These are phyloP conservation scores for Dendrostoma leiphaemia DNA, from an alignment of 2,329 filamentous ascomycete species.

Conservation along the genomic window DNA sequence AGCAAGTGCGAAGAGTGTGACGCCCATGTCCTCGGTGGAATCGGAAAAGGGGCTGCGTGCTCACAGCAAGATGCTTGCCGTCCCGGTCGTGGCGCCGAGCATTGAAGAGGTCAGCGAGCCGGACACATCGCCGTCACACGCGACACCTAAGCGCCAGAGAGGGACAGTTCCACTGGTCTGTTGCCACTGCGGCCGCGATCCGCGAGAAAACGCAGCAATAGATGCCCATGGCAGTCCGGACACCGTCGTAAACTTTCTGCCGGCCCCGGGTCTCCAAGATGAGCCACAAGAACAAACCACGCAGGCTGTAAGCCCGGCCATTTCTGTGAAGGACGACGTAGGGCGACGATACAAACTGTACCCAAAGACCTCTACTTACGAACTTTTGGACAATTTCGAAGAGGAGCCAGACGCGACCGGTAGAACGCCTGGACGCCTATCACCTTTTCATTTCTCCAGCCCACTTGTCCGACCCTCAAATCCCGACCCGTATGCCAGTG, in stretches of 20 bases:
- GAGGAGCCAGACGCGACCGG: neutral
- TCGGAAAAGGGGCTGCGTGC: slow-evolving; percentile 2
- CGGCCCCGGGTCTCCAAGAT: neutral
- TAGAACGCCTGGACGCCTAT: neutral
- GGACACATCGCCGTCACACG: neutral
- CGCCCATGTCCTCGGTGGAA: slow-evolving; percentile 6
- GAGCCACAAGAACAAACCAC: neutral
- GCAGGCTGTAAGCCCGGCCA: neutral
- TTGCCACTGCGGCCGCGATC: slow-evolving; percentile 3
- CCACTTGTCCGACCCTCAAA: neutral
- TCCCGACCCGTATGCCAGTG: slow-evolving; percentile 1
- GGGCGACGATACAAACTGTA: slow-evolving; percentile 2
- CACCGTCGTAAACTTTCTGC: slow-evolving; percentile 2
- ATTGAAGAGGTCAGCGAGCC: slow-evolving; percentile 13
- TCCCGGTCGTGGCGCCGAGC: neutral
- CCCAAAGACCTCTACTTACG: neutral
- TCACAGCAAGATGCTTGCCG: neutral
- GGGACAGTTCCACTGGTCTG: neutral
- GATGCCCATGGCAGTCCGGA: neutral
- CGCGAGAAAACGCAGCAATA: neutral
- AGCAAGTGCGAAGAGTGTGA: slow-evolving; percentile 2
- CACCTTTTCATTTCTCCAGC: neutral
- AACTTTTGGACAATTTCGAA: neutral
- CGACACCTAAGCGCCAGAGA: neutral
- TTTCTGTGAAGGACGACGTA: neutral